Evolutionary conservation across 1,139 yeast genomes (phyloP), one percentile per base, ranked within the genome.

Genomic region (Geotrichum restrictum): DNA sequence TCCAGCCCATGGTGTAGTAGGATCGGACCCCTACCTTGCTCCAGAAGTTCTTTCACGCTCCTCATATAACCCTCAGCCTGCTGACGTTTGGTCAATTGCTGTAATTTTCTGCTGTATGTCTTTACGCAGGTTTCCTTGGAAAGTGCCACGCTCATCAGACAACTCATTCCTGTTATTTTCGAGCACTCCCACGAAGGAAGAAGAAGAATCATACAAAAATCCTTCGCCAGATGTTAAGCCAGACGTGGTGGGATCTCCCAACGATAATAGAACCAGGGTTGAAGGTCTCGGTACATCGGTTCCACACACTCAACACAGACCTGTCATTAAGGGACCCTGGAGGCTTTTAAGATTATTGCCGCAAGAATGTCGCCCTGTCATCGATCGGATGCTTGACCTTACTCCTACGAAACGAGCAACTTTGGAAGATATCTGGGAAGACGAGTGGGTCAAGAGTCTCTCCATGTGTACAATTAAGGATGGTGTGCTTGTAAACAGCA

Each of bases 61-160:
- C 53, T 79, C 83, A 32, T 93, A 91, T 66, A 95, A 91, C 66
- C 97, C 98, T 2, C 88, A 87, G 64, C 87, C 89, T 1, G 95
- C 91, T 8, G 98, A 93, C 70, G 76, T 93, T 50, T 93, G 98
- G 98, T 89, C 97, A 1, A 77, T 87, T 56, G 98, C 96, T 10
- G 89, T 93, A 47, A 91, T 93, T 40, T 93, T 85, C 68, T 93
- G 98, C 71, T 93, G 98, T 71, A 89, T 91, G 96, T 83, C 93
- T 52, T 74, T 93, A 61, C 85, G 93, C 63, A 77, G 96, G 64
- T 93, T 93, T 72, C 98, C 98, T 0, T 94, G 98, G 98, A 93
- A 91, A 66, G 88, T 88, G 5, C 98, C 98, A 6, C 82, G 82
- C 63, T 74, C 80, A 27, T 79, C 85, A n/a, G 99, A 94, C 69